These are phyloP conservation scores for Plasmopara viticola DNA, from an alignment of 352 stramenopile genomes.

Conservation along the genomic window DNA sequence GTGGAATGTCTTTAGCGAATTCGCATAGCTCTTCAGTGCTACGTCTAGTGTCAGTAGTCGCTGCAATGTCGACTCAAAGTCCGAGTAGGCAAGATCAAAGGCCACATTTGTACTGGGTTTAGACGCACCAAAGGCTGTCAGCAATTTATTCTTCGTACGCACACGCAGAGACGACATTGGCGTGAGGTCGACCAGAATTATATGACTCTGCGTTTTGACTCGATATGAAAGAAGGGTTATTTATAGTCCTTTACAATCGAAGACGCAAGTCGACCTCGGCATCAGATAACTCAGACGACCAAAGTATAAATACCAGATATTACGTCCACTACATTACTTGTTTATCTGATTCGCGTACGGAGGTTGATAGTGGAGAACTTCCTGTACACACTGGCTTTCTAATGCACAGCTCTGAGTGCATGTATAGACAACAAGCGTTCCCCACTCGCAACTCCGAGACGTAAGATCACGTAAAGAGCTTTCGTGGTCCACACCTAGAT, in stretches of 20 bases:
- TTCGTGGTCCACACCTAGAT: constrained; percentile 74
- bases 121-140: constrained; percentile 53
- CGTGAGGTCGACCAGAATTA: neutral
- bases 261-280: constrained; percentile 17
- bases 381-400: constrained; percentile 42
- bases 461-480: constrained; percentile 48
- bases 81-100: constrained; percentile 51
- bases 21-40: constrained; percentile 49
- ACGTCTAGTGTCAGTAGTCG: constrained; percentile 40
- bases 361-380: constrained; percentile 75
- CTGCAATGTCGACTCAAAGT: constrained; percentile 57
- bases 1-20: constrained; percentile 56
- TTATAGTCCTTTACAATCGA: constrained; percentile 18
- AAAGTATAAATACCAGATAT: constrained; percentile 23
- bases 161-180: constrained; percentile 73
- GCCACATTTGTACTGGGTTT: constrained; percentile 79
- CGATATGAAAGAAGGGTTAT: constrained; percentile 6
- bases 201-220: too few species aligned
- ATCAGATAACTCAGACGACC: constrained; percentile 14
- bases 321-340: constrained; percentile 4
- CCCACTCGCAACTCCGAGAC: constrained; percentile 84
- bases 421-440: constrained; percentile 89
- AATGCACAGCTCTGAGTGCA: constrained; percentile 86
- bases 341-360: constrained; percentile 42
- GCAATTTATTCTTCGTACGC: constrained; percentile 71